Base-by-base conservation (phyloP, 139 green algal genomes). In the Closterium sp. region DNA sequence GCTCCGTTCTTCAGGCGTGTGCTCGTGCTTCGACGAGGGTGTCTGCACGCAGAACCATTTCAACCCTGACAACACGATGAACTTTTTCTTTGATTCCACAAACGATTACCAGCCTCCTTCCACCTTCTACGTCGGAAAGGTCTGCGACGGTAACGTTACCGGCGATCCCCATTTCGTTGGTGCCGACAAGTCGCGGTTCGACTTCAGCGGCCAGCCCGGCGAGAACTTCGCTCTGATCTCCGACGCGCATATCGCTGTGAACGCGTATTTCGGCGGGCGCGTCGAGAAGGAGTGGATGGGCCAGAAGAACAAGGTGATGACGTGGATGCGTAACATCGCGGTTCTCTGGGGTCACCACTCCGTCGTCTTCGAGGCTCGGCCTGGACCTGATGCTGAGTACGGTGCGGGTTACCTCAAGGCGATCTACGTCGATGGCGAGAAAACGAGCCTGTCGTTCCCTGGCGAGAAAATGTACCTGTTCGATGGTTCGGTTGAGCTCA, bases 321-420 rank as follows among this genome's bases (percentile, higher is more conserved):
- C 85, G 0, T 87, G 88, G 88, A 88, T 91, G 29, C 31, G 31
- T 38, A 27, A 91, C 28, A 31, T 91, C 30, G 88, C 29, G 30
- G 19, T 91, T 2, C 88, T 91, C n/a, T 91, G 88, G 88, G 31
- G 31, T 13, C 31, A 86, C 31, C 88, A 91, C 88, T 34, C 88
- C 13, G 22, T 91, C 88, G 31, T 42, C 3, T 27, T 91, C 30
- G 31, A 29, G 31, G 88, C 88, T 27, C 42, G 88, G 30, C 22
- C 30, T 3, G 88, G 88, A 45, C 1, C 88, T 38, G n/a, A n/a
- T n/a, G 29, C 29, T 22, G 29, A 91, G 32, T 91, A 91, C 88
- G 88, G 31, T 27, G n/a, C 30, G 28, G 88, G 88, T 38, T 91
- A 91, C 31, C 62, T 91, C 62, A 22, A 79, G 62, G 62, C 24